Evolutionary conservation across 352 stramenopile genomes (phyloP).

Genomic region (Phytopythium boreale): DNA sequence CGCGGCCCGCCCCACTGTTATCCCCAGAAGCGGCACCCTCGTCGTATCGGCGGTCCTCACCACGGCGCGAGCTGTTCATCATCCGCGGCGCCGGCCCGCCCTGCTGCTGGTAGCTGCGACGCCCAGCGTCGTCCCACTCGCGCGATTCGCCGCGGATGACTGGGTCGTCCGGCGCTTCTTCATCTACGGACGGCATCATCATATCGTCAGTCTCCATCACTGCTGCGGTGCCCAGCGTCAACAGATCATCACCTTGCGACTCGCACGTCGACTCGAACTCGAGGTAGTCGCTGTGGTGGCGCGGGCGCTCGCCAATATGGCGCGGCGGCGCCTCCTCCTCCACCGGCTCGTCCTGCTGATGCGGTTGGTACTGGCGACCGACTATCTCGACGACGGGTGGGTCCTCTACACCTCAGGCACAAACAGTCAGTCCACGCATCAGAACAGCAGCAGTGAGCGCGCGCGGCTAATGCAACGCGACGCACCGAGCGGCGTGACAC

Average conservation of each 20-base stretch:
- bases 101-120: conserved; percentile 26
- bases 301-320: conserved; percentile 10
- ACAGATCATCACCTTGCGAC: conserved; percentile 29
- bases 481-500: conserved; percentile 51
- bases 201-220: neutral
- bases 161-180: conserved; percentile 18
- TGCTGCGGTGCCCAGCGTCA: neutral
- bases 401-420: neutral
- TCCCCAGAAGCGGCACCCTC: conserved; percentile 10
- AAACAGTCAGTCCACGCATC: neutral
- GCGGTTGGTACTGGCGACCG: neutral
- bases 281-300: conserved; percentile 39
- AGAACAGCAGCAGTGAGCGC: no score
- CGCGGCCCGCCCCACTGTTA: conserved; percentile 3
- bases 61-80: neutral
- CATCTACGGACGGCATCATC: conserved; percentile 18
- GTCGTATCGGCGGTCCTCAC: conserved; percentile 30
- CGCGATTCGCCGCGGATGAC: conserved; percentile 16
- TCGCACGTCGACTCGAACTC: conserved; percentile 60
- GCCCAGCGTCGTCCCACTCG: conserved; percentile 13
- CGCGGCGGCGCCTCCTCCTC: conserved; percentile 33
- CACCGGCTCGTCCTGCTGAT: conserved; percentile 34
- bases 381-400: conserved; percentile 2
- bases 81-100: conserved; percentile 8
- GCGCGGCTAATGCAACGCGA: conserved; percentile 9